Conservation (phyloP, 2,329 filamentous ascomycete genomes). For the Exophiala lecanii-corni region DNA sequence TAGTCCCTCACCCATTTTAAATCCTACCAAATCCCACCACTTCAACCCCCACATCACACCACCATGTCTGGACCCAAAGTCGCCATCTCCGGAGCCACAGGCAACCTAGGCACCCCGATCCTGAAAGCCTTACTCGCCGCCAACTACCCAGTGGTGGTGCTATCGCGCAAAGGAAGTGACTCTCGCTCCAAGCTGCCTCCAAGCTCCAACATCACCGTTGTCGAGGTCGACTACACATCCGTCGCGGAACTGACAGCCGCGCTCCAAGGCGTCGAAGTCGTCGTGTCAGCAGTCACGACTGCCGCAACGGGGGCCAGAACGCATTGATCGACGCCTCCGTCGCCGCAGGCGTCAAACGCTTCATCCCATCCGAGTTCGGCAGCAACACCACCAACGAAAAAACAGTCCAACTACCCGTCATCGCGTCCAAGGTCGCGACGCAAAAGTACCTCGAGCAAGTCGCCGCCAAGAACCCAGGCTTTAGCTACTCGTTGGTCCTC, state of each 20-base stretch:
- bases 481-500: slow-evolving; percentile 33
- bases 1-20: too few relatives aligned
- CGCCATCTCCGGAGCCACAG: slow-evolving; percentile 24
- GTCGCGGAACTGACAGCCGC: slow-evolving; percentile 26
- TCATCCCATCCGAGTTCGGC: slow-evolving; percentile 36
- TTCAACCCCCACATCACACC: too few relatives aligned
- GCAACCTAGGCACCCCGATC: slow-evolving; percentile 19
- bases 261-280: slow-evolving; percentile 29
- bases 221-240: slow-evolving; percentile 30
- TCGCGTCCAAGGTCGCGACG: slow-evolving; percentile 30
- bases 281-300: slow-evolving; percentile 25
- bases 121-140: slow-evolving; percentile 19
- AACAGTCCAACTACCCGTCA: slow-evolving; percentile 30
- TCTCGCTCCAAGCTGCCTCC: slow-evolving; percentile 15
- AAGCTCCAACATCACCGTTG: slow-evolving; percentile 14
- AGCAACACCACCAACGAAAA: slow-evolving; percentile 29
- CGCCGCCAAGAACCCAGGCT: slow-evolving; percentile 15
- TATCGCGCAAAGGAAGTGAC: slow-evolving; percentile 18
- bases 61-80: slow-evolving; percentile 20
- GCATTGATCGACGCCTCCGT: slow-evolving; percentile 31
- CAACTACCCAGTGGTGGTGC: slow-evolving; percentile 13
- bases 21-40: too few relatives aligned
- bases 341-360: slow-evolving; percentile 30
- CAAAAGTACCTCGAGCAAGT: slow-evolving; percentile 29
- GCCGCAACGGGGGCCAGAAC: slow-evolving; percentile 10